Evolutionary conservation across 768 basidiomycete species (phyloP), one percentile per base, ranked within the genome.

Genomic region (Calocybe gangraenosa): DNA sequence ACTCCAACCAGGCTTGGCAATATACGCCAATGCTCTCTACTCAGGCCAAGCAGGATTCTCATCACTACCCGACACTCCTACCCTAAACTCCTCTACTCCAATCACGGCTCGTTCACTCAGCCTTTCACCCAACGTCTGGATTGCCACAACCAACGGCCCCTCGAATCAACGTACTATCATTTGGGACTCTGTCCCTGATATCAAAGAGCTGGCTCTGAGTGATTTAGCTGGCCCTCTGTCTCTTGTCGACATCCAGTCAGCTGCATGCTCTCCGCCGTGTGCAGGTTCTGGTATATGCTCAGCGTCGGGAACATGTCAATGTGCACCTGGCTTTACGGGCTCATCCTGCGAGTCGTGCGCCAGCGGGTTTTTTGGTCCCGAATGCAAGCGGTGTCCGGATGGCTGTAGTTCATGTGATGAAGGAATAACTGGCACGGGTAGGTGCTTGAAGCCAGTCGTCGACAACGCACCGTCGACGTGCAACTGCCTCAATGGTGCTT

Each of bases 161-260:
- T 75, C 46, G 68, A 50, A 50, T 45, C 36, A 73, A 50, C 66
- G 82, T 18, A 58, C 87, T 11, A 71, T 92, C 19, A 58, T 93
- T 23, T 93, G 88, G 87, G 79, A 87, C 51, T 81, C 84, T 6
- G 66, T 92, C 20, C 82, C 90, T n/a, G 87, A 93, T 56, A 56
- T 86, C 23, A 65, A 75, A 3, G 82, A 91, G 59, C 71, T 91
- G 13, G 82, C 87, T 2, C 58, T 71, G 2, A 63, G 68, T 5
- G 25, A 28, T 28, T 66, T 58, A 34, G 64, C 74, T 0, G 67
- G 70, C 34, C 68, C 78, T 0, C 62, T 89, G 17, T 68, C 76
- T 1, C 65, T 91, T 15, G 60, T 83, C 35, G 81, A 81, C 53
- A 70, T 84, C 32, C 72, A 78, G 54, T 78, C 75, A 3, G 62